phyloP scores from a whole-genome alignment of 2,329 filamentous ascomycete species.

The Alternaria atra region DNA sequence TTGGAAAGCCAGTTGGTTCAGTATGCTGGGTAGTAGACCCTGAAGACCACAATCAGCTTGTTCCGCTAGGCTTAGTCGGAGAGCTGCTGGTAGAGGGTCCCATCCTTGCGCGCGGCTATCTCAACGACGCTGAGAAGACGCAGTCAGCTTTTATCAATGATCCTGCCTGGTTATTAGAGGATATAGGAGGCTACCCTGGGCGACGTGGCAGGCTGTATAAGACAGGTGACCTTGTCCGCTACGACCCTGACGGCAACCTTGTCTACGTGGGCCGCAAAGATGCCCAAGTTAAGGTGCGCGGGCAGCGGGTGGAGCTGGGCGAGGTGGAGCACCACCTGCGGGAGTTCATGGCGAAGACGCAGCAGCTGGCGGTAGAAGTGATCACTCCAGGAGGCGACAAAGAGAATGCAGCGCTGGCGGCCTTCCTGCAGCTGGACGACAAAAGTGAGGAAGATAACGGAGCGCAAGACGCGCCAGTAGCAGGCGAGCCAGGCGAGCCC shows the following conservation, averaged over 20 bases:
- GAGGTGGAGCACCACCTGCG: slow-evolving; percentile 18
- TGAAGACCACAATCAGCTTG: too few relatives aligned
- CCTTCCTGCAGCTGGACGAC: neutral
- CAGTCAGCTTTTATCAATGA: slow-evolving; percentile 25
- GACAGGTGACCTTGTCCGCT: slow-evolving; percentile 14
- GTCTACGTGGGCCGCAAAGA: slow-evolving; percentile 24
- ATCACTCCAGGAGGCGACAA: neutral
- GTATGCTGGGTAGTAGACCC: too few relatives aligned
- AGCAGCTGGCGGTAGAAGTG: neutral
- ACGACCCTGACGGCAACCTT: slow-evolving; percentile 16
- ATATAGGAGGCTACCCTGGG: neutral
- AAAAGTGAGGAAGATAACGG: too few relatives aligned
- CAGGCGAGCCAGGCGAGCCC: too few relatives aligned
- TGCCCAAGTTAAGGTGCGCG: slow-evolving; percentile 25
- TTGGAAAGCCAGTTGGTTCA: too few relatives aligned
- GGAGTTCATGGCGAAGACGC: neutral
- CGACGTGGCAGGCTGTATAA: neutral
- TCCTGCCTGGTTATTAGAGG: slow-evolving; percentile 11
- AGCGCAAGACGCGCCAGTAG: too few relatives aligned
- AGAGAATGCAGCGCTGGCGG: neutral
- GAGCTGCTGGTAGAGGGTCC: too few relatives aligned
- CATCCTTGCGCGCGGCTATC: too few relatives aligned
- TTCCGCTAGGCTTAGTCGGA: too few relatives aligned
- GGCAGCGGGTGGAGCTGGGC: slow-evolving; percentile 27
- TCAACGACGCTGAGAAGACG: too few relatives aligned